A percentile compares a stretch with the other conserved stretches of the same genome.
phyloP scores from a whole-genome alignment of 1,139 yeast genomes.

The Arxiozyma slooffiae region DNA sequence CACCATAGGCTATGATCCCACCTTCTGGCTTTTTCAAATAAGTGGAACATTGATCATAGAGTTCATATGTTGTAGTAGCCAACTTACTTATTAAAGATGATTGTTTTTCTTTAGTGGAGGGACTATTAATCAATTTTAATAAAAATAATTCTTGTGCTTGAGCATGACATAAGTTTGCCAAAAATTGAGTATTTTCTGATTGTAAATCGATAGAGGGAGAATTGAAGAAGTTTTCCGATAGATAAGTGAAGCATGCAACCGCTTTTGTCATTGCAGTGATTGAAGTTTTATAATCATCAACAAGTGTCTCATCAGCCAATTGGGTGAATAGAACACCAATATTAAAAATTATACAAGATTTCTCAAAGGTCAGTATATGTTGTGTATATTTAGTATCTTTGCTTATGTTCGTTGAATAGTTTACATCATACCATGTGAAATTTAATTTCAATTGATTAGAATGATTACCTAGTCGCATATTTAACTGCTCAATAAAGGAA shows the following conservation, averaged over 20 bases:
- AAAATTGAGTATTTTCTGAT: slow-evolving; percentile 58
- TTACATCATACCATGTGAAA: slow-evolving; percentile 77
- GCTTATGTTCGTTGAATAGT: slow-evolving; percentile 25
- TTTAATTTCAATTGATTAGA: slow-evolving; percentile 47
- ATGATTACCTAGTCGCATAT: slow-evolving; percentile 61
- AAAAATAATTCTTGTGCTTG: slow-evolving; percentile 85
- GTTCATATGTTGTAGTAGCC: slow-evolving; percentile 49
- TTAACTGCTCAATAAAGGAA: slow-evolving; percentile 73
- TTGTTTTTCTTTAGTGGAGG: slow-evolving; percentile 32
- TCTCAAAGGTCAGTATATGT: slow-evolving; percentile 73
- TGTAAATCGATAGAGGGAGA: slow-evolving; percentile 78
- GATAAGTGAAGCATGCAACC: slow-evolving; percentile 64
- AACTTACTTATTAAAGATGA: slow-evolving; percentile 66
- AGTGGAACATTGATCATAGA: slow-evolving; percentile 47
- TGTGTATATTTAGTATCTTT: slow-evolving; percentile 47
- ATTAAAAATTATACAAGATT: slow-evolving; percentile 75
- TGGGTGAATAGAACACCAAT: slow-evolving; percentile 49
- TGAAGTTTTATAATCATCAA: slow-evolving; percentile 48
- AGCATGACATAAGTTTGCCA: slow-evolving; percentile 60
- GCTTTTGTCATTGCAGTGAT: slow-evolving; percentile 61
- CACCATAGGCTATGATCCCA: slow-evolving; percentile 35
- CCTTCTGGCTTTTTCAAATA: slow-evolving; percentile 35
- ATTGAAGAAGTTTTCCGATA: slow-evolving; percentile 75
- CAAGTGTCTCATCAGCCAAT: slow-evolving; percentile 34
- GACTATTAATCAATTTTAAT: slow-evolving; percentile 44